A percentile compares a stretch with the other conserved stretches of the same genome.
phyloP scores from a whole-genome alignment of 352 stramenopile genomes.

The Phytopythium sindhum region DNA sequence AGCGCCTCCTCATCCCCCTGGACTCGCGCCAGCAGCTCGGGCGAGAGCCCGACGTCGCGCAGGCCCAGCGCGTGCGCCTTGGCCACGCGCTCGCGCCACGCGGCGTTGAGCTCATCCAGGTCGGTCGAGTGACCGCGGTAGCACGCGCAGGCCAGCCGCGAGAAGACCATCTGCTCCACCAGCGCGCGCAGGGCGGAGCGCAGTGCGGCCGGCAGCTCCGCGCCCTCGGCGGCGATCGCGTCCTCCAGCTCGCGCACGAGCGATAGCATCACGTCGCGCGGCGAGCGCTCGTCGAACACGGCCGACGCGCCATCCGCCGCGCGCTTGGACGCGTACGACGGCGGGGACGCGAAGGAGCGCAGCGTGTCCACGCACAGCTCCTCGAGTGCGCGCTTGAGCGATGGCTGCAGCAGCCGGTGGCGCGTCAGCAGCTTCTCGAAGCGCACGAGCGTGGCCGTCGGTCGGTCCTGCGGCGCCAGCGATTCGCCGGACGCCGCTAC shows the following conservation, averaged over 20 bases:
- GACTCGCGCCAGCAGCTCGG: conserved; percentile 20
- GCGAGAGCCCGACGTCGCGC: conserved; percentile 51
- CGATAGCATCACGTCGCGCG: conserved; percentile 67
- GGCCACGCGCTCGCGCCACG: conserved; percentile 51
- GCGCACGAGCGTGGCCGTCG: conserved; percentile 39
- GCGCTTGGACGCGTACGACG: conserved; percentile 11
- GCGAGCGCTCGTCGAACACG: conserved; percentile 49
- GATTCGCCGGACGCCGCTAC: conserved; percentile 14
- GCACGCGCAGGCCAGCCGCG: conserved; percentile 58
- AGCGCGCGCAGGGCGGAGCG: conserved; percentile 36
- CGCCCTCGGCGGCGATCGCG: conserved; percentile 36
- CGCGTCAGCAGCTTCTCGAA: conserved; percentile 72
- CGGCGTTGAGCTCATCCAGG: conserved; percentile 65
- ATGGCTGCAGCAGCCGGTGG: conserved; percentile 52
- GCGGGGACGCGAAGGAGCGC: conserved; percentile 35
- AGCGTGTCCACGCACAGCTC: conserved; percentile 63
- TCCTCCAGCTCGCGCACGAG: conserved; percentile 62
- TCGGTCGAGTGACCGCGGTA: conserved; percentile 51
- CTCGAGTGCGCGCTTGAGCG: conserved; percentile 65
- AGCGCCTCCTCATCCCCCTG: conserved; percentile 15
- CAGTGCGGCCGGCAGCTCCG: conserved; percentile 20
- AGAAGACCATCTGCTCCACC: conserved; percentile 78
- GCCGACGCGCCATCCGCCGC: conserved; percentile 9
- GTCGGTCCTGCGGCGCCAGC: conserved; percentile 31
- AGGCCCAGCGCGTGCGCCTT: conserved; percentile 43